These are phyloP conservation scores for Phytophthora macrochlamydospora DNA, from an alignment of 352 stramenopile species.

Conservation along the genomic window DNA sequence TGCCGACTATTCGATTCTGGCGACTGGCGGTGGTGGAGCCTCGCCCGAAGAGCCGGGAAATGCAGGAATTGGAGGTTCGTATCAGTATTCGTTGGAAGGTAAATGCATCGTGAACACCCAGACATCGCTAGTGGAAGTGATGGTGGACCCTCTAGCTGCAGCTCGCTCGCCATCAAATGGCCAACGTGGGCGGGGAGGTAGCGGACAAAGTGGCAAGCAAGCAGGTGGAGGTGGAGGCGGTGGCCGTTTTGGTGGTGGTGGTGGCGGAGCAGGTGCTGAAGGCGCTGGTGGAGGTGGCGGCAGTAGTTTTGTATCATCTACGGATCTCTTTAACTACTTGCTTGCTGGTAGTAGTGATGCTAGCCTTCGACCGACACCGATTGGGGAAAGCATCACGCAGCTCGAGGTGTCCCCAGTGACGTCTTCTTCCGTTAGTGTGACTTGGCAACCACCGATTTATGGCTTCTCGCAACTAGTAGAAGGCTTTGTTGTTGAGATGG, in stretches of 20 bases:
- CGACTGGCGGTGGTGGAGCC: conserved; percentile 52
- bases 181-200: conserved; percentile 44
- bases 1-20: conserved; percentile 59
- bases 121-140: conserved; percentile 41
- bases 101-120: conserved; percentile 38
- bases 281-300: conserved; percentile 66
- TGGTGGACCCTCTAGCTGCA: conserved; percentile 25
- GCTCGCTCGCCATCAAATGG: conserved; percentile 46
- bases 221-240: conserved; percentile 78
- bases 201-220: conserved; percentile 77
- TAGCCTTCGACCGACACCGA: conserved; percentile 14
- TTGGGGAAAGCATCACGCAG: conserved; percentile 30
- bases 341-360: conserved; percentile 15
- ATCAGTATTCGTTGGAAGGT: conserved; percentile 44
- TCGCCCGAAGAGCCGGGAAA: conserved; percentile 26
- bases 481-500: conserved; percentile 67
- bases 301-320: conserved; percentile 54
- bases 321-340: conserved; percentile 23
- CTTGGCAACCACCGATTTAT: conserved; percentile 44
- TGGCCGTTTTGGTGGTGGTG: conserved; percentile 78
- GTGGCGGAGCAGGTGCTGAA: conserved; percentile 65
- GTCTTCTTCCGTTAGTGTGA: conserved; percentile 45
- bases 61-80: conserved; percentile 53
- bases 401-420: conserved; percentile 26
- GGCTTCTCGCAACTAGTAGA: conserved; percentile 48